A percentile compares a stretch with the other conserved stretches of the same genome.
Conservation (phyloP, 768 basidiomycete species). For the Rhizopogon vulgaris region DNA sequence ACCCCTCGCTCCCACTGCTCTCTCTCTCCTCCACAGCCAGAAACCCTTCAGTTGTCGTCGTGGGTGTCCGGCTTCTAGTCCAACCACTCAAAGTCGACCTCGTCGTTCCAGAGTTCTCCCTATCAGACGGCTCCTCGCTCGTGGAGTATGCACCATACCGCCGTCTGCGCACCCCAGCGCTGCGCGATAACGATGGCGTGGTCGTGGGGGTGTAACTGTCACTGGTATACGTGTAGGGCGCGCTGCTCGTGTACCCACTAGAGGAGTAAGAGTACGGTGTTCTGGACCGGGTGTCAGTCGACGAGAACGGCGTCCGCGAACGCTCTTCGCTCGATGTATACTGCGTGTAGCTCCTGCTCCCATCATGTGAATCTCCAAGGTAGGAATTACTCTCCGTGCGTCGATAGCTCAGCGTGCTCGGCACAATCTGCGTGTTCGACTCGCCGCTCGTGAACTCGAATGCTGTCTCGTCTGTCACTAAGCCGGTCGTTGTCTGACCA, state of each 20-base stretch:
- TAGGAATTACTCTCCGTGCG: slow-evolving; percentile 50
- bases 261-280: slow-evolving; percentile 11
- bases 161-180: slow-evolving; percentile 51
- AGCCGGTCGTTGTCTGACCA: slow-evolving; percentile 20
- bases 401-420: slow-evolving; percentile 48
- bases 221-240: slow-evolving; percentile 23
- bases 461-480: slow-evolving; percentile 33
- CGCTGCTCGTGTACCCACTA: slow-evolving; percentile 10
- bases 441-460: slow-evolving; percentile 31
- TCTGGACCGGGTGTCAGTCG: slow-evolving; percentile 5
- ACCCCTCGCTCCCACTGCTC: slow-evolving; percentile 45
- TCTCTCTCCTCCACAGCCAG: slow-evolving; percentile 26
- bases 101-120: slow-evolving; percentile 42
- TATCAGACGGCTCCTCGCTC: slow-evolving; percentile 46
- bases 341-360: slow-evolving; percentile 27
- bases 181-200: slow-evolving; percentile 55
- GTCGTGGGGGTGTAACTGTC: slow-evolving; percentile 12
- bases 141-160: slow-evolving; percentile 31
- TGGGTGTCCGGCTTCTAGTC: slow-evolving; percentile 28
- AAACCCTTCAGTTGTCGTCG: slow-evolving; percentile 22
- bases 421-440: slow-evolving; percentile 38
- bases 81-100: slow-evolving; percentile 28
- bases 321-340: slow-evolving; percentile 8
- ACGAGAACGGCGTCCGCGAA: slow-evolving; percentile 1
- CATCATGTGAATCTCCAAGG: slow-evolving; percentile 48